Percentiles rank a stretch among this genome's conserved stretches.
Conservation (phyloP, 495 filamentous ascomycete species). For the Penicillium steckii region DNA sequence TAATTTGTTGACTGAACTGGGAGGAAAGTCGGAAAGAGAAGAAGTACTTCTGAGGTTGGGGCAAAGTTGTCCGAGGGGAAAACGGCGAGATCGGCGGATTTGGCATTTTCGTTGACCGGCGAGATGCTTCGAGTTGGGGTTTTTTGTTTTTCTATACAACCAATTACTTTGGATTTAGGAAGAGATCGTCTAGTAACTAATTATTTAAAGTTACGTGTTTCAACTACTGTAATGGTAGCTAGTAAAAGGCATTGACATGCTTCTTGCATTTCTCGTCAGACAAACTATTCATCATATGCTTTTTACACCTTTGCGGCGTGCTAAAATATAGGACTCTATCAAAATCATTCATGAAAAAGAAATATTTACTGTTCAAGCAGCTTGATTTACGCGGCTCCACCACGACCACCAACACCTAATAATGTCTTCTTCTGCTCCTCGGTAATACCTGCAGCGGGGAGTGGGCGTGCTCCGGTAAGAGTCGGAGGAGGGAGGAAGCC, state of each 20-base stretch:
- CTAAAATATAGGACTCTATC: constrained; percentile 3
- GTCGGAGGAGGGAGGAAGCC: constrained; percentile 67
- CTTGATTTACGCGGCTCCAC: constrained; percentile 32
- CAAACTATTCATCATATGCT: neutral
- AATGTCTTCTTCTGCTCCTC: constrained; percentile 51
- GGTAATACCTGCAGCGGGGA: constrained; percentile 49
- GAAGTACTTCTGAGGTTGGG: constrained; percentile 6
- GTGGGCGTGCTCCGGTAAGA: constrained; percentile 36
- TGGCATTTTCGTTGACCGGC: neutral
- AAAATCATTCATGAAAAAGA: neutral
- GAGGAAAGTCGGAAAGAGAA: too few species aligned
- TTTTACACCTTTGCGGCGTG: constrained; percentile 1
- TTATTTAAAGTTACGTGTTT: too few species aligned
- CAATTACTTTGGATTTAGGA: too few species aligned
- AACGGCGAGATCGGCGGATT: constrained; percentile 9
- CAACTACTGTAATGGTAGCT: too few species aligned
- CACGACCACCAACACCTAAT: constrained; percentile 49
- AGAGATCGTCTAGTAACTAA: too few species aligned
- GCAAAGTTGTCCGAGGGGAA: constrained; percentile 2
- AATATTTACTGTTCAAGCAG: neutral
- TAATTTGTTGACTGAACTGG: neutral
- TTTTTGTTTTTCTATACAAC: too few species aligned
- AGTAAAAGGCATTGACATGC: neutral
- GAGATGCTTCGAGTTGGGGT: neutral
- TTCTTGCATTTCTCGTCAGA: neutral